Base-by-base conservation (phyloP, 2,329 filamentous ascomycete genomes). In the Periglandula ipomoeae region DNA sequence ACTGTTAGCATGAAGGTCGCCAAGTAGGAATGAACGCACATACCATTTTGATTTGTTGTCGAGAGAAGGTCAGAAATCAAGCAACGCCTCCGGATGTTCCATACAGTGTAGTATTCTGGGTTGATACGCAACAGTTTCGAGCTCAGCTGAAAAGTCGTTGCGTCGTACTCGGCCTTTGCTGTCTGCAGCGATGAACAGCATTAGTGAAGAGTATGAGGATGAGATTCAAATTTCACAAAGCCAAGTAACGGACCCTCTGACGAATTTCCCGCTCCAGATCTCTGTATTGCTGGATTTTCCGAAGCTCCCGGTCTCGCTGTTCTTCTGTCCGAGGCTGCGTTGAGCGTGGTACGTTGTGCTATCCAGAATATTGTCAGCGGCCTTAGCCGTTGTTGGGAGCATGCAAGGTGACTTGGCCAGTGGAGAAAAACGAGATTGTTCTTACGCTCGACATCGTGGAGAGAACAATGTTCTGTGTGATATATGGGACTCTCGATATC, bases 81-180 rank as follows among this genome's bases (percentile, higher is more conserved):
- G 68, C 79, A 83, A 60, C 78, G 78, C 59, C 93, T 84, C 62
- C 93, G 84, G 70, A 84, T 79, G 74, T 94, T 94, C 88, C 88
- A 94, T 76, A 89, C 78, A 49, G 88, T 91, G 70, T 93, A 93
- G 72, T 90, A 90, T 67, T 94, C 88, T 23, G 88, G 88, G 65
- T 94, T 94, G 59, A 84, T 77, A 42, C 76, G 77, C 47, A 91
- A 75, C 40, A 93, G 77, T 56, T 79, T 81, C n/a, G 84, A 82
- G 30, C 53, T 55, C 52, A 63, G 53, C 19, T 51, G 48, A 24
- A 54, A 50, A 5, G 51, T 49, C 26, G 22, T 44, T 3, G 24
- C 35, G 35, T 46, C 49, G 19, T 50, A 52, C 10, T 40, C 8
- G 5, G 13, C 26, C 9, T 17, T 43, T 19, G 39, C 30, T 23